Percentiles rank a stretch among this genome's conserved stretches.
Evolutionary conservation across 768 basidiomycete genomes (phyloP).

Genomic region (Mycena amicta): DNA sequence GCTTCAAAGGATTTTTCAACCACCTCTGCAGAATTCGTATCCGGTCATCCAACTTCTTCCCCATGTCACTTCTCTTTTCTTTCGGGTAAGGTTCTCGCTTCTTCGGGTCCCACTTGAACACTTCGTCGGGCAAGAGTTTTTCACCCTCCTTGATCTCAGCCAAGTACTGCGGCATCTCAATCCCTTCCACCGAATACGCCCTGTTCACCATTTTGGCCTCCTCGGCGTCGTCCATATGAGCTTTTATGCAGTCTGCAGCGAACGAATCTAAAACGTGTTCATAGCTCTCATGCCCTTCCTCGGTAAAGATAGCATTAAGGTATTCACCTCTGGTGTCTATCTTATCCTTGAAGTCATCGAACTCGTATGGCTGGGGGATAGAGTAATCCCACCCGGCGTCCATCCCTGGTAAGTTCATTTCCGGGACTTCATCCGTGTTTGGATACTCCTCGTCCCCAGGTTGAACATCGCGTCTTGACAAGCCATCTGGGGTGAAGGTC

Average conservation of each 20-base stretch:
- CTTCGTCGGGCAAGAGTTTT: background rate
- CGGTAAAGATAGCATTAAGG: background rate
- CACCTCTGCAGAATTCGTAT: background rate
- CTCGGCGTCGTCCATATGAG: background rate
- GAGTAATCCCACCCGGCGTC: constrained; percentile 3
- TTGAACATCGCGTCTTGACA: constrained; percentile 26
- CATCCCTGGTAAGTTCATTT: background rate
- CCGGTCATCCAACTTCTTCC: background rate
- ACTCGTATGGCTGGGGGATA: constrained; percentile 2
- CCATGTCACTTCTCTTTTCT: background rate
- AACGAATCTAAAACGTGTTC: background rate
- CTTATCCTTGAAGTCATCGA: constrained; percentile 6
- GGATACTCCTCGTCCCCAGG: constrained; percentile 15
- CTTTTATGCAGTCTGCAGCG: background rate
- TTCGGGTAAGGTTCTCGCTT: background rate
- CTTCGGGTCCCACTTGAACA: background rate
- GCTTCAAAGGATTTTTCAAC: background rate
- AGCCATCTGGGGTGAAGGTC: constrained; percentile 31
- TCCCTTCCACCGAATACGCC: background rate
- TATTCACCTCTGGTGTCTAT: constrained; percentile 7
- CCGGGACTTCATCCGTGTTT: background rate
- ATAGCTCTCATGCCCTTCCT: background rate
- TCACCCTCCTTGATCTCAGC: background rate
- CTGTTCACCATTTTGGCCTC: background rate
- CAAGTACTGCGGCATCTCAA: background rate